Base-by-base conservation (phyloP, 495 filamentous ascomycete genomes). In the Pyronema omphalodes region DNA sequence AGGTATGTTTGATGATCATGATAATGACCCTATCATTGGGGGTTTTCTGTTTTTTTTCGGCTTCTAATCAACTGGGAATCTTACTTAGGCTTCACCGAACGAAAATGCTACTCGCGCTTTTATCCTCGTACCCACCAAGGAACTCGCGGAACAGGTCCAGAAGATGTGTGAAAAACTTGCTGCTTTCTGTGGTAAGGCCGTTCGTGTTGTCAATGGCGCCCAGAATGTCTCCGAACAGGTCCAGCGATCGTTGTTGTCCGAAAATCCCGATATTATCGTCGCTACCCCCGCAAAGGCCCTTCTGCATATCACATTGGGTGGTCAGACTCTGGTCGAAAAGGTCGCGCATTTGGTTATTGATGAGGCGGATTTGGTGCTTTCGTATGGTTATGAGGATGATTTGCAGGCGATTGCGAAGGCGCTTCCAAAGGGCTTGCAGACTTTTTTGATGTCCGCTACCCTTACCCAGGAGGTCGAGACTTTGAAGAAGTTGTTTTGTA, bases 301-400 rank as follows among this genome's bases (percentile, higher is more conserved):
- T 53, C 67, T 75, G 35, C 82, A 87, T 60, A 66, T 88, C 54
- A 83, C 82, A 54, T 77, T 73, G 43, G 78, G 77, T 0, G 74
- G 80, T 0, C 73, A 94, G 46, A 76, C 76, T 3, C 68, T 93
- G 14, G 75, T 80, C 14, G 54, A 44, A 7, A 73, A 76, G 51
- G 74, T 96, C 37, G 74, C 76, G 46, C 76, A 88, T 52, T 69
- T 99, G 11, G 88, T 96, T 9, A 81, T 99, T 53, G 91, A 99
- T 62, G 91, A 99, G 68, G 88, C 88, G 3, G 91, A 99, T 67
- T 67, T 96, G 52, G 81, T 96, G n/a, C 71, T 95, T 52, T 88
- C 83, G 7, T 99, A 95, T 62, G 91, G 88, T 45, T 94, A 95
- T 61, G 82, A 91, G 39, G 83, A 89, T 48, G 91, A 96, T 62